phyloP scores from a whole-genome alignment of 108 stramenopile species.

The Nitzschia inconspicua region DNA sequence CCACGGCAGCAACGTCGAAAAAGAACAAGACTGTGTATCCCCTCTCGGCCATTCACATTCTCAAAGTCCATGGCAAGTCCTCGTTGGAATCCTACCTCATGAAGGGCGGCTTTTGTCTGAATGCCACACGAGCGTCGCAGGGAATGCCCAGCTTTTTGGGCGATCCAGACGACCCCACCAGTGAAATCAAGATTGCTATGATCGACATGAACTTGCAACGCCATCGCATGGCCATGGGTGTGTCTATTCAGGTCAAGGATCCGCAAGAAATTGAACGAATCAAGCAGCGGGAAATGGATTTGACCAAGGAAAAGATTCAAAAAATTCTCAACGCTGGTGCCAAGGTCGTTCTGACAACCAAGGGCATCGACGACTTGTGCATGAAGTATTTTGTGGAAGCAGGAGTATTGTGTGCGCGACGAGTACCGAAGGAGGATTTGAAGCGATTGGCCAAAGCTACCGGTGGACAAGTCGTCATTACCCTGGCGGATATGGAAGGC shows the following conservation, averaged over 20 bases:
- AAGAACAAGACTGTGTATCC: constrained; percentile 84
- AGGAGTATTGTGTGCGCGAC: constrained; percentile 91
- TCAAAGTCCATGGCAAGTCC: constrained; percentile 99
- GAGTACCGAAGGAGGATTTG: constrained; percentile 95
- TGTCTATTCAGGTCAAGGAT: constrained; percentile 90
- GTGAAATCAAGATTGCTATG: constrained; percentile 91
- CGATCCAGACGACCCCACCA: constrained; percentile 22
- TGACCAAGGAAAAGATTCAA: constrained; percentile 98
- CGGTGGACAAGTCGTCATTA: constrained; percentile 92
- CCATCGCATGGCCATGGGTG: constrained; percentile 99
- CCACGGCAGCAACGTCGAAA: constrained; percentile 1
- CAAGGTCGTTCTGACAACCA: constrained; percentile 96
- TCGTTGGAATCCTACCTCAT: constrained; percentile 91
- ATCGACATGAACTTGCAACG: constrained; percentile 99
- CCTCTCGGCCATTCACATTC: constrained; percentile 95
- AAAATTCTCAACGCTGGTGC: constrained; percentile 97
- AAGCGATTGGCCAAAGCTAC: constrained; percentile 98
- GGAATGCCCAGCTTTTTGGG: constrained; percentile 95
- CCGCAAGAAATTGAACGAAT: constrained; percentile 93
- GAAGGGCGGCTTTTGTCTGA: constrained; percentile 93
- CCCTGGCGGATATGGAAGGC: constrained; percentile 99
- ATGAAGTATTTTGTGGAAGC: constrained; percentile 99
- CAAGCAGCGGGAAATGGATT: constrained; percentile 98
- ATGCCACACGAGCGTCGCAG: constrained; percentile 92
- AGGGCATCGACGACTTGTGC: constrained; percentile 99